Conservation (phyloP, 768 basidiomycete genomes). For the Galerina marginata region DNA sequence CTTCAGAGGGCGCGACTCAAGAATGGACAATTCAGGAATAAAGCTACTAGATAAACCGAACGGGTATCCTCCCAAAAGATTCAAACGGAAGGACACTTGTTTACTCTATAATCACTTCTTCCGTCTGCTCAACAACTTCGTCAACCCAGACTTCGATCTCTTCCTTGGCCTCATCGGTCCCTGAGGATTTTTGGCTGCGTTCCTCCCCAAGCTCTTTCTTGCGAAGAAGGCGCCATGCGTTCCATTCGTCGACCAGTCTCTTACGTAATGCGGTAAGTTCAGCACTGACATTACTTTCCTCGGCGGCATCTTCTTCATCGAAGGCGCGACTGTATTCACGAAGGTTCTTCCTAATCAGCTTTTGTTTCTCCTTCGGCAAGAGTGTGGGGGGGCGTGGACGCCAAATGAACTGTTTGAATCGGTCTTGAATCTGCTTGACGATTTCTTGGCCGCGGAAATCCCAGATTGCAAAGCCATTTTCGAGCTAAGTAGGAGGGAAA, state of each 20-base stretch:
- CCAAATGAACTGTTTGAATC: constrained; percentile 99
- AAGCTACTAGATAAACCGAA: no score
- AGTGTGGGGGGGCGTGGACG: constrained; percentile 92
- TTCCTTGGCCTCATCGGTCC: constrained; percentile 66
- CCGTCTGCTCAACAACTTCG: constrained; percentile 90
- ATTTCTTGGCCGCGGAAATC: constrained; percentile 98
- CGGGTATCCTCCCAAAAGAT: no score
- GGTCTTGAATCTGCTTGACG: constrained; percentile 86
- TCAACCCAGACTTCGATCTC: constrained; percentile 95
- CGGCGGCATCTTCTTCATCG: constrained; percentile 96
- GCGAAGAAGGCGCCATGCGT: constrained; percentile 88
- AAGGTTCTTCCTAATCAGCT: constrained; percentile 84
- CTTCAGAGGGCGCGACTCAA: no score
- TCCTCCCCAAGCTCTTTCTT: constrained; percentile 70
- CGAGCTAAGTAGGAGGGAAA: constrained; percentile 61
- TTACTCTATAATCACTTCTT: constrained; percentile 75
- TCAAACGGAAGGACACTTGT: background rate
- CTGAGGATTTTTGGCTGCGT: constrained; percentile 44
- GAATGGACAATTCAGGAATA: background rate
- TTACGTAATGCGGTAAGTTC: constrained; percentile 91
- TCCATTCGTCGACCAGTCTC: constrained; percentile 97
- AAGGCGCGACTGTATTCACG: constrained; percentile 90
- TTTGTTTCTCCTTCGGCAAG: constrained; percentile 87
- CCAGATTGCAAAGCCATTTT: constrained; percentile 96
- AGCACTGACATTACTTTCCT: constrained; percentile 93